Base-by-base conservation (phyloP, 2,329 filamentous ascomycete species). In the Chrysosporium keratinophilum region DNA sequence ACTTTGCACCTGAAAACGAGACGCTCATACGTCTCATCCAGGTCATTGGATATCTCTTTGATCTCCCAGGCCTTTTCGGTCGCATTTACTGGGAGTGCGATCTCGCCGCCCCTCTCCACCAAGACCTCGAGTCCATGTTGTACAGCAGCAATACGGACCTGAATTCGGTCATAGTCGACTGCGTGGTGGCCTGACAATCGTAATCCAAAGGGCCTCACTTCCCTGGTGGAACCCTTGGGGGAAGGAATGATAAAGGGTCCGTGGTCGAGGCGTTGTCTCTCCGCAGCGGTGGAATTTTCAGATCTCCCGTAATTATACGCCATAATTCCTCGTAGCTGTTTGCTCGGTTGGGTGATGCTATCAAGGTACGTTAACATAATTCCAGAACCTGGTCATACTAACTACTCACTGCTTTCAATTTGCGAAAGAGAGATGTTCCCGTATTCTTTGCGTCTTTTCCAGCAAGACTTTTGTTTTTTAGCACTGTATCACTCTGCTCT, bases 71-170 rank as follows among this genome's bases (percentile, higher is more conserved):
- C 20, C 14, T 17, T 43, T 14, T 23, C 3, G 20, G n/a, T 23
- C 3, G 23, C 14, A 9, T 34, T 19, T 15, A 28, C 6, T 14
- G 39, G 39, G 9, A 35, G 3, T 3, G 34, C 23, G 9, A 50
- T n/a, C 23, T 12, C 19, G 3, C 48, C 48, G 5, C 17, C 15
- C 5, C n/a, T 2, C 28, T 50, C 39, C 10, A 50, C 37, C 14
- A 50, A n/a, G 14, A 50, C 48, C 17, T 20, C n/a, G 2, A 50
- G 20, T 7, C 48, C 48, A 42, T 50, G 48, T 37, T 50, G 48
- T 14, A 35, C 12, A 12, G 48, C 48, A 20, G 48, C 48, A 20
- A 50, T 50, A 11, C 48, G 48, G n/a, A 43, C 42, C 48, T 50
- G 48, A 20, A 50, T n/a, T 20, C 48, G 48, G 31, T 50, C 48